Percentiles rank a stretch among this genome's conserved stretches.
Conservation (phyloP, 2,329 filamentous ascomycete species). For the Calonectria fujianensis region DNA sequence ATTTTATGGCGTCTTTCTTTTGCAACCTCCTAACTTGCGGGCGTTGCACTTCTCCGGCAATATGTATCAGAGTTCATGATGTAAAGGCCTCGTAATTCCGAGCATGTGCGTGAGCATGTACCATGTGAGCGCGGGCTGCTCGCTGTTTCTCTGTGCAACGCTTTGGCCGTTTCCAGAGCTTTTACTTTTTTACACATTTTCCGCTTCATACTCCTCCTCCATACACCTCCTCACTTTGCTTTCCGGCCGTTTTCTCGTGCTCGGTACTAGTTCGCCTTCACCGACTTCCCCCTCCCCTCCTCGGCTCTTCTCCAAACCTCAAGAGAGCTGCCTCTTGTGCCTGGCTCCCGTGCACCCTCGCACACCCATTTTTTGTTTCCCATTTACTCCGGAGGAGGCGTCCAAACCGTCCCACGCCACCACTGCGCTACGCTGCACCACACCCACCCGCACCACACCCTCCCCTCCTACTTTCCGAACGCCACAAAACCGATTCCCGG, state of each 20-base stretch:
- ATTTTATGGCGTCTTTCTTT: not conserved
- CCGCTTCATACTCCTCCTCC: not conserved
- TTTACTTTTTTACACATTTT: not conserved
- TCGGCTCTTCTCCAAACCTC: constrained; percentile 15
- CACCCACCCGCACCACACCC: not conserved
- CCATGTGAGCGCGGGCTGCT: not conserved
- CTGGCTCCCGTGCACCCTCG: constrained; percentile 17
- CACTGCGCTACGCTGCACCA: not conserved
- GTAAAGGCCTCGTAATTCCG: constrained; percentile 1
- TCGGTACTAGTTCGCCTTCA: constrained; percentile 16
- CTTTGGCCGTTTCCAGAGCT: constrained; percentile 19
- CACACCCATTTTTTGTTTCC: not conserved
- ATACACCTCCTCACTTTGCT: not conserved
- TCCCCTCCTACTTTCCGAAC: constrained; percentile 11
- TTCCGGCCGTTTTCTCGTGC: constrained; percentile 17
- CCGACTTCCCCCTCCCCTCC: constrained; percentile 14
- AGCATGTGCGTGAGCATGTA: not conserved
- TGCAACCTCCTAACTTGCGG: not conserved
- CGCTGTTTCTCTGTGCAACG: constrained; percentile 4
- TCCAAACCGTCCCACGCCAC: not conserved
- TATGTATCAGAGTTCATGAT: not conserved
- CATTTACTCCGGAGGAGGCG: not conserved
- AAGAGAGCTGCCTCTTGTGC: constrained; percentile 14
- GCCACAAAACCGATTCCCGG: constrained; percentile 31
- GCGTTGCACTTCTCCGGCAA: not conserved